Conservation (phyloP, 139 green algal species). For the Picochlorum sp. region DNA sequence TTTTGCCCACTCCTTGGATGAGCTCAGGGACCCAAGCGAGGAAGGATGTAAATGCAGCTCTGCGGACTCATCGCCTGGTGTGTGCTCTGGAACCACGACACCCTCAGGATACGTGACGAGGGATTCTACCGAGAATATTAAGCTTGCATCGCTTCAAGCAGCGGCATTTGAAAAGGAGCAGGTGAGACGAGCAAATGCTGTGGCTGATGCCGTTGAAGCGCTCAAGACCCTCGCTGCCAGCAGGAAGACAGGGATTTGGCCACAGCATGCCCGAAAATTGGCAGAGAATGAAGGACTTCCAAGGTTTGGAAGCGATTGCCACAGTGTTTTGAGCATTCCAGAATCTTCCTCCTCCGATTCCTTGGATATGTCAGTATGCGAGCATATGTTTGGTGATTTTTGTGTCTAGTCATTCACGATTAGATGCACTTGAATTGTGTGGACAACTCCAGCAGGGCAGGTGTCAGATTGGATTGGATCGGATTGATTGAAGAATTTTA, state of each 20-base stretch:
- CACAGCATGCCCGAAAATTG: neutral
- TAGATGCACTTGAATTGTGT: too few species aligned
- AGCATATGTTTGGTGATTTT: constrained; percentile 1
- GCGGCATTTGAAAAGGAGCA: neutral
- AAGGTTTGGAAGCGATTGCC: too few species aligned
- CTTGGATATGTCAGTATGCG: neutral
- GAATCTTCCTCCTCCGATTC: neutral
- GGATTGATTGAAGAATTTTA: too few species aligned
- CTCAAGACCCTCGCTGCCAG: neutral
- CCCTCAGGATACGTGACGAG: neutral
- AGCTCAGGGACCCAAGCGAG: constrained; percentile 61
- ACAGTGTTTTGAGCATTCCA: neutral
- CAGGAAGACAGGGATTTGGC: neutral
- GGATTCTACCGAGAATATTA: neutral
- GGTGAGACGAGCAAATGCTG: neutral
- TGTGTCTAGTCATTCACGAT: too few species aligned
- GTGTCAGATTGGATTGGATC: too few species aligned
- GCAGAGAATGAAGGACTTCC: neutral
- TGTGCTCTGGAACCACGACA: neutral
- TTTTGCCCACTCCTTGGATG: constrained; percentile 81
- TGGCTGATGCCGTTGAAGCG: neutral
- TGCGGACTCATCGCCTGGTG: neutral
- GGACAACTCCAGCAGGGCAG: too few species aligned
- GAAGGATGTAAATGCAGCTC: neutral
- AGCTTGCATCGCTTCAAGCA: neutral